Conservation (phyloP, 208 protist genomes). For the Leishmania tarentolae region DNA sequence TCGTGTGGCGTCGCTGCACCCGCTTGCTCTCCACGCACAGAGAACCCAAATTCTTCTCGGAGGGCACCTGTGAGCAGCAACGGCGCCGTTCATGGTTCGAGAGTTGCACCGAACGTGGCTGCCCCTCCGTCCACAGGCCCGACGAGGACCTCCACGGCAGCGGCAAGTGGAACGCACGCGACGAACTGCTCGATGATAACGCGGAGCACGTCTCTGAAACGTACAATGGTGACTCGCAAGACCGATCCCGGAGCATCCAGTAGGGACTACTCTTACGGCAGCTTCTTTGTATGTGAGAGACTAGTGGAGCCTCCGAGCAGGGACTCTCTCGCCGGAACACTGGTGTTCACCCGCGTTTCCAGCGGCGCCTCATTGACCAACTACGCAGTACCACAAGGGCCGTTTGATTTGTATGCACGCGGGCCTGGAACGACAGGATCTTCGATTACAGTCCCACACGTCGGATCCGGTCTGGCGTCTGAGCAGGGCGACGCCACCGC, state of each 20-base stretch:
- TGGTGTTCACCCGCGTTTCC: background rate
- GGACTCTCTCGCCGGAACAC: background rate
- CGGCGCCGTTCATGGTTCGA: background rate
- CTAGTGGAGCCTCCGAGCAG: background rate
- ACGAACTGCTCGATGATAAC: background rate
- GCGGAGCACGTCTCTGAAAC: background rate
- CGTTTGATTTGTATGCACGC: conserved; percentile 12
- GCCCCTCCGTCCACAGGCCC: background rate
- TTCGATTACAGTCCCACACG: background rate
- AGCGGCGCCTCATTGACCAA: conserved; percentile 11
- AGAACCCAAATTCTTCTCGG: background rate
- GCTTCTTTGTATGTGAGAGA: background rate
- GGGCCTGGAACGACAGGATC: background rate
- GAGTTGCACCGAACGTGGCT: background rate
- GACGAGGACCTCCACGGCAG: background rate
- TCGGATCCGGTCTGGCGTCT: background rate
- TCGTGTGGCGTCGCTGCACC: background rate
- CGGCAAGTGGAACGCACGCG: background rate
- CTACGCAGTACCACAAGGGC: conserved; percentile 9
- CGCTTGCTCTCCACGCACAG: background rate
- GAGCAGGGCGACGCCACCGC: background rate
- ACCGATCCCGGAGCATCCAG: background rate
- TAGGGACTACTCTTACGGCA: background rate
- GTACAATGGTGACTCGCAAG: too few species aligned
- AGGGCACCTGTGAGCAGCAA: background rate